Evolutionary conservation across 177 flowering plant species (phyloP), one percentile per base, ranked within the genome.

Genomic region (Vitis hybrid): DNA sequence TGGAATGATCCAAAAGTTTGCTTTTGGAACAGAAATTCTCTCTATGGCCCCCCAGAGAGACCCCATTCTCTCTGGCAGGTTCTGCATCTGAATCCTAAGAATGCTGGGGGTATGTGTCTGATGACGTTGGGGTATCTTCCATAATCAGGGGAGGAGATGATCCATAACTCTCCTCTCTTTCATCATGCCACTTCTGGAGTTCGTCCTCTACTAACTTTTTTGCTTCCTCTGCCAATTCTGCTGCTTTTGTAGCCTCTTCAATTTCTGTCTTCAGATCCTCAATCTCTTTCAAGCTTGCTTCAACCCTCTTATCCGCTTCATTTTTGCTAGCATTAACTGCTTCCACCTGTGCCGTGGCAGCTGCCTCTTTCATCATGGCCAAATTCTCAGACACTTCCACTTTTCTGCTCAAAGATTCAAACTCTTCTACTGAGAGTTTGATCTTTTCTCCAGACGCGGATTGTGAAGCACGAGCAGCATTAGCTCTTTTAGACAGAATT

Each of bases 161-260:
- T 23, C 26, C 26, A 23, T 2, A 23, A 1, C 7, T 48, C 6
- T 34, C 45, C 7, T 34, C 45, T 34, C 5, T 34, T 34, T 34
- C 45, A 6, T 34, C 7, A 5, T 4, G 80, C 82, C 81, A 74
- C 63, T 64, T 80, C 62, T 56, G 51, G 30, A 87, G 83, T 65
- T 87, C 88, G 7, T 67, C 70, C 68, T 87, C 87, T 7, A 86
- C 68, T 1, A 59, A 75, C 26, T 26, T 64, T 11, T 77, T 80
- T 50, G 85, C 91, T 0, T 85, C 83, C 58, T 83, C 87, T 8
- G 93, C 86, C 84, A 72, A 75, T 56, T 86, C 93, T 26, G 86
- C 87, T 19, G 72, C 60, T 78, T 72, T 87, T 55, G 79, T 11
- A 34, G 88, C 88, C 2, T 76, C 71, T 51, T 83, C 80, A 15